These are phyloP conservation scores for Colletotrichum liriopes DNA, from an alignment of 2,329 filamentous ascomycete species.

Conservation along the genomic window DNA sequence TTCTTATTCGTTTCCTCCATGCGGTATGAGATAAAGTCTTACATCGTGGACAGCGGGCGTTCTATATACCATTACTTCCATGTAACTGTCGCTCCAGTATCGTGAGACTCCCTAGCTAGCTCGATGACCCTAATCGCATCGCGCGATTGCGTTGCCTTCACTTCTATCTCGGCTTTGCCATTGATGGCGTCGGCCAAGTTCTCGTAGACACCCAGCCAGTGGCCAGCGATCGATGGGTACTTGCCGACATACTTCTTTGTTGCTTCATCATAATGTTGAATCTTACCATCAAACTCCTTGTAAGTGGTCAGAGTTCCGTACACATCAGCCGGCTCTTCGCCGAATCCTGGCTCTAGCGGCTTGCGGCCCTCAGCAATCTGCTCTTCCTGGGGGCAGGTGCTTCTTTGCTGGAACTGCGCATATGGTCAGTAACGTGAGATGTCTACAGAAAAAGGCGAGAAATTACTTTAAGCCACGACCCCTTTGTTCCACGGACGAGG, in stretches of 20 bases:
- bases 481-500: slow-evolving; percentile 75
- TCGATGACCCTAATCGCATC: slow-evolving; percentile 59
- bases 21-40: too few species aligned
- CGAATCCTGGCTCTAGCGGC: slow-evolving; percentile 50
- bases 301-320: slow-evolving; percentile 54
- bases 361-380: slow-evolving; percentile 49
- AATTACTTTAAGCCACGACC: slow-evolving; percentile 59
- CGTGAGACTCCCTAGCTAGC: slow-evolving; percentile 57
- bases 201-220: slow-evolving; percentile 58
- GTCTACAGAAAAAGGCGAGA: background rate
- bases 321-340: slow-evolving; percentile 52
- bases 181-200: slow-evolving; percentile 58
- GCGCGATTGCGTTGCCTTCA: slow-evolving; percentile 56
- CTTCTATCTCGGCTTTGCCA: slow-evolving; percentile 55
- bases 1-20: too few species aligned
- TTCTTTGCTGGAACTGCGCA: slow-evolving; percentile 41
- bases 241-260: slow-evolving; percentile 54
- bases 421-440: slow-evolving; percentile 4
- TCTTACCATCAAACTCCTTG: slow-evolving; percentile 51
- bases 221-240: slow-evolving; percentile 57
- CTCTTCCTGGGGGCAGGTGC: slow-evolving; percentile 56
- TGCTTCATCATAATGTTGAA: slow-evolving; percentile 51
- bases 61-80: slow-evolving; percentile 43
- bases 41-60: background rate
- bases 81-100: slow-evolving; percentile 50